These are phyloP conservation scores for Miamiensis avidus DNA, from an alignment of 169 alveolate genomes.

Conservation along the genomic window DNA sequence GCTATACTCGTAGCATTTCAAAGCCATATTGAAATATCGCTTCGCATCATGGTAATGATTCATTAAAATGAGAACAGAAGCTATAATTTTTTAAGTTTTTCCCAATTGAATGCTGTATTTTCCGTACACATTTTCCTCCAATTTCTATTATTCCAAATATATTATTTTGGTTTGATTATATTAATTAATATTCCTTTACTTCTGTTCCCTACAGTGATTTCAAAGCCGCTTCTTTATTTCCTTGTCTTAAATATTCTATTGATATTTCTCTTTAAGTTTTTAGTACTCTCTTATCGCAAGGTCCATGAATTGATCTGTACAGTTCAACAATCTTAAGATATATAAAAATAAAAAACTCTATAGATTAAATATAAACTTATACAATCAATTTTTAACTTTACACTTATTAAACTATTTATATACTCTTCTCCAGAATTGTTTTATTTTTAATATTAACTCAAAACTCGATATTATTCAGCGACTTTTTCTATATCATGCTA, in stretches of 20 bases:
- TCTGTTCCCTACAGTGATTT: not conserved
- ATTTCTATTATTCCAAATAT: not conserved
- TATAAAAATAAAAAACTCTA: no score
- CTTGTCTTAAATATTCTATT: not conserved
- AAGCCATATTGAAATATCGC: not conserved
- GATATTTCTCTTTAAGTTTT: not conserved
- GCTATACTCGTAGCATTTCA: not conserved
- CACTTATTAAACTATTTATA: not conserved
- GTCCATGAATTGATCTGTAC: not conserved
- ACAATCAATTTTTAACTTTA: no score
- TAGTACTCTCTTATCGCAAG: not conserved
- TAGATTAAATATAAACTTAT: no score
- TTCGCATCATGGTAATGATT: not conserved
- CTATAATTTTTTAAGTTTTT: not conserved
- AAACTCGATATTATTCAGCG: not conserved
- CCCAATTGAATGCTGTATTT: not conserved
- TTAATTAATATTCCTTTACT: not conserved
- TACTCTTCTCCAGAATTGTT: no score
- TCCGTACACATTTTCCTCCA: not conserved
- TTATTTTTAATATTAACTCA: not conserved
- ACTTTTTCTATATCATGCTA: not conserved
- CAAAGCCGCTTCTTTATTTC: not conserved
- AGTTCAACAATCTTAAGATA: not conserved
- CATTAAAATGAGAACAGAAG: not conserved
- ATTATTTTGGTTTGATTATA: no score